phyloP scores from a whole-genome alignment of 23 red algal species.

The Gracilaria domingensis region DNA sequence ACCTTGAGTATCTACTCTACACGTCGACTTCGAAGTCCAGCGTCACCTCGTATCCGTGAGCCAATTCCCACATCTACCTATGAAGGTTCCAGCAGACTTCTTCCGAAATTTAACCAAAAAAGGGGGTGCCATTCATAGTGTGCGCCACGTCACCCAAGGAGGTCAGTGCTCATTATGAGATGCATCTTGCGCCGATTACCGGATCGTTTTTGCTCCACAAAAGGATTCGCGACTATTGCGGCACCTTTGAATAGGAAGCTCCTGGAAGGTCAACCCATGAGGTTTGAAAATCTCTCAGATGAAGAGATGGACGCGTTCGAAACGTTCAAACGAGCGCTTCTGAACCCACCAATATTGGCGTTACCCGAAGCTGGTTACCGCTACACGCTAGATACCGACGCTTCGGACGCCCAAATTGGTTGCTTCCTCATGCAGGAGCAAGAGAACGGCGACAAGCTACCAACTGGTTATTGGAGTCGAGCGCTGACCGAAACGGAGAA shows the following conservation, averaged over 20 bases:
- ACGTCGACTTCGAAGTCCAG: too few relatives aligned
- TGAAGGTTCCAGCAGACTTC: too few relatives aligned
- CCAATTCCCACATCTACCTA: too few relatives aligned
- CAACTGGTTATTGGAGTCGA: conserved; percentile 27
- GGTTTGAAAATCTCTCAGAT: not conserved
- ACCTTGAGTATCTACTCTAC: too few relatives aligned
- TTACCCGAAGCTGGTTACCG: conserved; percentile 8
- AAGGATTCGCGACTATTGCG: conserved; percentile 42
- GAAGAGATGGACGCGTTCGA: conserved; percentile 9
- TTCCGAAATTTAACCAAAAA: too few relatives aligned
- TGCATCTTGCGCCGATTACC: too few relatives aligned
- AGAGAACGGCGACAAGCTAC: conserved; percentile 27
- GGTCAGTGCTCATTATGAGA: too few relatives aligned
- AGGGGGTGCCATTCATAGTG: too few relatives aligned
- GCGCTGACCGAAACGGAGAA: not conserved
- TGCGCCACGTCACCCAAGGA: too few relatives aligned
- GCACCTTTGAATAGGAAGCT: not conserved
- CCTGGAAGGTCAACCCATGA: not conserved
- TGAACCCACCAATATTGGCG: conserved; percentile 16
- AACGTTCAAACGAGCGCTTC: not conserved
- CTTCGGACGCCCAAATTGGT: conserved; percentile 13
- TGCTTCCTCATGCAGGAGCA: conserved; percentile 29
- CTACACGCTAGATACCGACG: conserved; percentile 26
- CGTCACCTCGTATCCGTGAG: too few relatives aligned
- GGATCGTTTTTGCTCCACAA: too few relatives aligned